Evolutionary conservation across 345 rosid species (phyloP), one percentile per base, ranked within the genome.

Genomic region (Eucalyptus cloeziana): DNA sequence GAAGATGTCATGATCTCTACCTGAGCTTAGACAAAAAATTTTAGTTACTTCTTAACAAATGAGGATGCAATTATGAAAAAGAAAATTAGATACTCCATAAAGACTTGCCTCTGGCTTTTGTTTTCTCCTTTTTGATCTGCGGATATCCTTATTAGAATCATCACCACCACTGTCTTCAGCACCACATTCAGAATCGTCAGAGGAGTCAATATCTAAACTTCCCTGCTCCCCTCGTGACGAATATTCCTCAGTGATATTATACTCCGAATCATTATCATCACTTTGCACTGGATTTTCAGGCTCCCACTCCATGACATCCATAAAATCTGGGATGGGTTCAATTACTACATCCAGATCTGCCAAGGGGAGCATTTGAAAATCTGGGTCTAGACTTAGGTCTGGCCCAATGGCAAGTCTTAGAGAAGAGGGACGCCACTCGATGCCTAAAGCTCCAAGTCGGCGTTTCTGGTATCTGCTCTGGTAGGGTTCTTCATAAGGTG

Each of bases 261-360:
- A 98, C 92, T 98, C 99, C 5, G 99, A 98, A 92, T 98, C 99
- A 92, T 92, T 95, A 90, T 96, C 99, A 91, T 97, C 99, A 91
- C 95, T 97, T 71, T 90, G 94, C 88, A 94, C 90, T 87, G 93
- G 95, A 88, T 88, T 91, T 94, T 94, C 99, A 80, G 99, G 99
- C 90, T 97, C 99, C 99, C 99, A 96, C 86, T 96, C 99, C 96
- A 98, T 93, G 86, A 90, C 92, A 92, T 97, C 99, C 71, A 95
- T 31, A 92, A 96, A 97, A 71, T 96, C 97, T 45, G 99, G 99
- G 89, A 96, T 90, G 30, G 98, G 99, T 86, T 95, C 99, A 88
- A 92, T 86, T 30, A 93, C 87, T 83, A 94, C 87, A 88, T 98
- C 99, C 91, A 97, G 92, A 93, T 98, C 98, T 91, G 96, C 96